Percentiles rank a stretch among this genome's conserved stretches.
Evolutionary conservation across 345 rosid species (phyloP).

Genomic region (Syzygium jambos): DNA sequence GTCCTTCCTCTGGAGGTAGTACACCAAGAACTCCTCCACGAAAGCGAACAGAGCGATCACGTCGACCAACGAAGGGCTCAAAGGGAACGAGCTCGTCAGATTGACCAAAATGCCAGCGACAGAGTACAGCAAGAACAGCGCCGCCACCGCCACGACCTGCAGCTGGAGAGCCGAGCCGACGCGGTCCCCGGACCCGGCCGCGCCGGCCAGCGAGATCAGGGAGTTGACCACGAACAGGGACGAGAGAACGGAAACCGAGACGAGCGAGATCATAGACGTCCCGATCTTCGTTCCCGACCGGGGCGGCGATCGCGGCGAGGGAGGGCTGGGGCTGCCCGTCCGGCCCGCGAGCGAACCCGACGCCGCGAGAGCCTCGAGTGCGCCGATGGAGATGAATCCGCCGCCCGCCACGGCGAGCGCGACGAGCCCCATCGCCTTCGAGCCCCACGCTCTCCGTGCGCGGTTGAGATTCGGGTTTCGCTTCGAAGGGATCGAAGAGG

Average conservation of each 20-base stretch:
- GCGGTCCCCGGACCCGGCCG: conserved; percentile 38
- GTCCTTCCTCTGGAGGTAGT: conserved; percentile 76
- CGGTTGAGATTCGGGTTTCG: background rate
- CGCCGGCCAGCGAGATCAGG: conserved; percentile 42
- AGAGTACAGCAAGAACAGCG: conserved; percentile 56
- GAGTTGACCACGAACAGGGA: conserved; percentile 43
- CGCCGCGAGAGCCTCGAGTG: conserved; percentile 35
- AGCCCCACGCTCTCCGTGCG: background rate
- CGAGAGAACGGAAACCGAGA: conserved; percentile 30
- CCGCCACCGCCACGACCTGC: conserved; percentile 49
- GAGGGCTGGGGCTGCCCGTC: background rate
- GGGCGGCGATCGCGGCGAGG: conserved; percentile 6
- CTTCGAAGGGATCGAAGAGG: background rate
- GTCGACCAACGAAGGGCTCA: conserved; percentile 42
- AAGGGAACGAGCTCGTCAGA: conserved; percentile 15
- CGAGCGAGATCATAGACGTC: conserved; percentile 6
- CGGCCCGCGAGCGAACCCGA: conserved; percentile 11
- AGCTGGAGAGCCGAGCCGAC: conserved; percentile 66
- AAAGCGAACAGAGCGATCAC: conserved; percentile 65
- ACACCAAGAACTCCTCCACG: conserved; percentile 69
- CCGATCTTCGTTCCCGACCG: background rate
- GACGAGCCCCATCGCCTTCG: conserved; percentile 39
- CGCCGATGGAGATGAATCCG: conserved; percentile 56
- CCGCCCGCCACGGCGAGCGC: conserved; percentile 44
- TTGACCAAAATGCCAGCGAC: conserved; percentile 29